phyloP scores from a whole-genome alignment of 2,329 filamentous ascomycete species.

The Verticillium isaacii region DNA sequence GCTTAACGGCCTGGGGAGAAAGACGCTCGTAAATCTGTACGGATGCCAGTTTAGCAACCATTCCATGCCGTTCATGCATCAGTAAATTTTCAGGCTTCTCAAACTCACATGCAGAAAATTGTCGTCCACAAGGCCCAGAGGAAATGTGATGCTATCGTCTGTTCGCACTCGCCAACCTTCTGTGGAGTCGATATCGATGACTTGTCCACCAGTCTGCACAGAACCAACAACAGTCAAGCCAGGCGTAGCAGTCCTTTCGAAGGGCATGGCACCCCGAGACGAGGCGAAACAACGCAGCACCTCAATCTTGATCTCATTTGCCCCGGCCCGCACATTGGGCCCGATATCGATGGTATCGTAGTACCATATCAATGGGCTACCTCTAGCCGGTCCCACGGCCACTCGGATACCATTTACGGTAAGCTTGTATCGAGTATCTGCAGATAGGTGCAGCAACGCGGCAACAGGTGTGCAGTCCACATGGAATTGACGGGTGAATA shows the following conservation, averaged over 20 bases:
- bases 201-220: conserved; percentile 4
- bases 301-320: conserved; percentile 20
- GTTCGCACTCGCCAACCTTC: conserved; percentile 18
- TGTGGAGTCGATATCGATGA: conserved; percentile 7
- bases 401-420: conserved; percentile 29
- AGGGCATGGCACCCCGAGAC: conserved; percentile 21
- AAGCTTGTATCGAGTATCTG: conserved; percentile 38
- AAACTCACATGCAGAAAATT: conserved; percentile 32
- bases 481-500: conserved; percentile 20
- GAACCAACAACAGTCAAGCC: conserved; percentile 20
- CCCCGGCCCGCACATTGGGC: conserved; percentile 16
- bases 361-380: conserved; percentile 27
- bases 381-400: conserved; percentile 28
- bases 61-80: not conserved
- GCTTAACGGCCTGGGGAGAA: not conserved
- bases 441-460: conserved; percentile 24
- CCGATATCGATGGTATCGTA: conserved; percentile 25
- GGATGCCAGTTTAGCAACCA: too few relatives aligned
- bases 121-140: conserved; percentile 26
- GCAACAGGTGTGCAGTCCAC: conserved; percentile 11
- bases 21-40: conserved; percentile 19
- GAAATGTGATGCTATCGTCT: conserved; percentile 19
- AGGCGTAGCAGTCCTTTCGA: conserved; percentile 20
- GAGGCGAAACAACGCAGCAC: conserved; percentile 23
- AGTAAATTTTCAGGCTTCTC: not conserved